These are phyloP conservation scores for Cystobasidium ongulense DNA, from an alignment of 768 basidiomycete genomes.

Conservation along the genomic window DNA sequence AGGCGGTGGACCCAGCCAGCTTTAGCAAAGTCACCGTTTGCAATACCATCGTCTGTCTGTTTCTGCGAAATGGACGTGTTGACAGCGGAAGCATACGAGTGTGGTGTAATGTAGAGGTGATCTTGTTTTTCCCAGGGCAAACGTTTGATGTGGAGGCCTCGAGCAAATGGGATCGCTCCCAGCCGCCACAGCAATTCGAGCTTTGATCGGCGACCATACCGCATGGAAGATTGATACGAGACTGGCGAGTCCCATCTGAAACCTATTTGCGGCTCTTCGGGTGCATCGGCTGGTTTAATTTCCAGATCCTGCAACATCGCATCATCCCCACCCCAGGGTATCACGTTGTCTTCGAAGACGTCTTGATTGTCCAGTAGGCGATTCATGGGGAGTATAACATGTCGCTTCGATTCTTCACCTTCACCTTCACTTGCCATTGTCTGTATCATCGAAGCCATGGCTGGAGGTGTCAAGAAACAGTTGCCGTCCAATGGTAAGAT, in stretches of 20 bases:
- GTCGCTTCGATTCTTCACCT: conserved; percentile 39
- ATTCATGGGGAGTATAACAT: conserved; percentile 42
- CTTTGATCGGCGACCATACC: conserved; percentile 43
- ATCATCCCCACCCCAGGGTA: background rate
- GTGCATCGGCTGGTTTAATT: conserved; percentile 37
- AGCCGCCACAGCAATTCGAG: conserved; percentile 43
- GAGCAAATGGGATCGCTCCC: conserved; percentile 42
- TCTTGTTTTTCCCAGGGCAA: conserved; percentile 42
- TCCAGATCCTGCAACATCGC: conserved; percentile 4
- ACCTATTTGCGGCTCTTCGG: conserved; percentile 43
- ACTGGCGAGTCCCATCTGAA: conserved; percentile 43
- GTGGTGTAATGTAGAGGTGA: conserved; percentile 38
- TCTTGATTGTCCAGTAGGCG: conserved; percentile 41
- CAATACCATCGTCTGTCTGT: background rate
- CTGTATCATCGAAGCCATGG: conserved; percentile 39
- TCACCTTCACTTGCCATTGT: conserved; percentile 10
- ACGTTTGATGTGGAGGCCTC: conserved; percentile 39
- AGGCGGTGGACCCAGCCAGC: conserved; percentile 43
- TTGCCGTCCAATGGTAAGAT: conserved; percentile 43
- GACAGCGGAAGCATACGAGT: conserved; percentile 37
- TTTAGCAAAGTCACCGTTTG: conserved; percentile 36
- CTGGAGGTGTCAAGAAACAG: conserved; percentile 43
- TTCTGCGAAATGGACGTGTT: background rate
- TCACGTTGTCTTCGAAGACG: conserved; percentile 33
- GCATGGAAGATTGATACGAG: conserved; percentile 41